Evolutionary conservation across 2,329 filamentous ascomycete genomes (phyloP), one percentile per base, ranked within the genome.

Genomic region (Aquanectria penicillioides): DNA sequence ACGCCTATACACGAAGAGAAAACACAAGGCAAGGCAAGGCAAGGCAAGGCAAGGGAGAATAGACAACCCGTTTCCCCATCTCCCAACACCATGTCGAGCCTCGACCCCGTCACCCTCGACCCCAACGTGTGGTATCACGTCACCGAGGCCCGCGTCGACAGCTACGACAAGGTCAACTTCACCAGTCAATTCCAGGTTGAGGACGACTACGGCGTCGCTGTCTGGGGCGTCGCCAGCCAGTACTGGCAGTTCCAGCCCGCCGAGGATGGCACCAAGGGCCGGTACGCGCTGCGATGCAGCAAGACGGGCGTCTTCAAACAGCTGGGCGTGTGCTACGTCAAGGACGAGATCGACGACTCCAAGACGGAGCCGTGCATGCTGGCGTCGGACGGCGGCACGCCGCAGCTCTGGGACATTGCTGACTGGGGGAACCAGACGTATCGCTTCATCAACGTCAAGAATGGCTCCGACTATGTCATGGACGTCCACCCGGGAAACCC

Each of bases 81-180:
- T 9, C 20, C 31, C 15, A 34, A 18, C 36, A 28, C 10, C 43
- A 56, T 56, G 44, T 22, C 40, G 47, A 33, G 61, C 36, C 59
- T 64, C 63, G 62, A 58, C 10, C 60, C 67, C 17, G 69, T 61
- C n/a, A 68, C 68, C 31, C 52, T 77, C 29, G 71, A 77, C 64
- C 40, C 69, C 10, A 76, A 77, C 47, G 70, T 61, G 15, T 77
- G 75, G 75, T 76, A 73, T 56, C 67, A 74, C 36, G 33, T 77
- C n/a, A 71, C 68, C 4, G 75, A 77, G 51, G 63, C 55, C 11
- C 71, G 74, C n/a, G 73, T 76, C n/a, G 73, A 75, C 55, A 59
- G 64, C 12, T 66, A 69, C 20, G 53, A 59, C 10, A 61, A 57
- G 11, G 36, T 59, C 0, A 28, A 54, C 20, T 71, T 77, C n/a